These are phyloP conservation scores for Aeminium ludgeri DNA, from an alignment of 495 filamentous ascomycete genomes.

Conservation along the genomic window DNA sequence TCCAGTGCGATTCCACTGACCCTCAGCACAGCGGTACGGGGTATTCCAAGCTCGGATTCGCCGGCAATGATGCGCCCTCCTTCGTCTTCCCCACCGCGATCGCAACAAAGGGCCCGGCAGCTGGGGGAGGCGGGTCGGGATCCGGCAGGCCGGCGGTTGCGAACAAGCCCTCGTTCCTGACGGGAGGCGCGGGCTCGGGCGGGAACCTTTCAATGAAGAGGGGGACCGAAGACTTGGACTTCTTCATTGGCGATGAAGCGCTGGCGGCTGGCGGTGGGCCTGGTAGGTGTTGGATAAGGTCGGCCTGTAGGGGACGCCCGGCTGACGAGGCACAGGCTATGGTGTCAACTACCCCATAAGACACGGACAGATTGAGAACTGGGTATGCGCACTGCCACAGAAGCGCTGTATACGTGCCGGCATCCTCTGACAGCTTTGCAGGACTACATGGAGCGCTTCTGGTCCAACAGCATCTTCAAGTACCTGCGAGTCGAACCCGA, in stretches of 20 bases:
- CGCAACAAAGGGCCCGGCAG: constrained; percentile 70
- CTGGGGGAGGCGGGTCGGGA: constrained; percentile 53
- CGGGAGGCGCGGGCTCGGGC: constrained; percentile 65
- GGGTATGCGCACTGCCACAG: constrained; percentile 36
- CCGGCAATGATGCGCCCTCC: constrained; percentile 95
- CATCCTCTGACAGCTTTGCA: constrained; percentile 22
- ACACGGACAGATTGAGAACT: constrained; percentile 96
- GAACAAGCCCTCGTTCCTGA: constrained; percentile 87
- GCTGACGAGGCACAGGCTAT: constrained; percentile 45
- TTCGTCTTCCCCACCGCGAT: constrained; percentile 99
- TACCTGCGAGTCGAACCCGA: constrained; percentile 95
- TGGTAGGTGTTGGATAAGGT: constrained; percentile 31
- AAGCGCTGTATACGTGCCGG: too few species aligned
- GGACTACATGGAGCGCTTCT: constrained; percentile 98
- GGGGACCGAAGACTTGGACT: constrained; percentile 93
- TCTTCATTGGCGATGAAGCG: constrained; percentile 97
- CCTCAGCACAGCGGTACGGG: constrained; percentile 91
- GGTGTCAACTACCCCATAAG: constrained; percentile 92
- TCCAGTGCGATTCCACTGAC: too few species aligned
- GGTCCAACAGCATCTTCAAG: constrained; percentile 99
- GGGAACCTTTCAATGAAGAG: constrained; percentile 80
- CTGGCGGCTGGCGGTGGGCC: constrained; percentile 67
- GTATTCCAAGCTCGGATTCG: constrained; percentile 97
- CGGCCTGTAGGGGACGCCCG: background rate
- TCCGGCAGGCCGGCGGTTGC: constrained; percentile 77